phyloP scores from a whole-genome alignment of 2,329 filamentous ascomycete species.

The Furcasterigmium furcatum region DNA sequence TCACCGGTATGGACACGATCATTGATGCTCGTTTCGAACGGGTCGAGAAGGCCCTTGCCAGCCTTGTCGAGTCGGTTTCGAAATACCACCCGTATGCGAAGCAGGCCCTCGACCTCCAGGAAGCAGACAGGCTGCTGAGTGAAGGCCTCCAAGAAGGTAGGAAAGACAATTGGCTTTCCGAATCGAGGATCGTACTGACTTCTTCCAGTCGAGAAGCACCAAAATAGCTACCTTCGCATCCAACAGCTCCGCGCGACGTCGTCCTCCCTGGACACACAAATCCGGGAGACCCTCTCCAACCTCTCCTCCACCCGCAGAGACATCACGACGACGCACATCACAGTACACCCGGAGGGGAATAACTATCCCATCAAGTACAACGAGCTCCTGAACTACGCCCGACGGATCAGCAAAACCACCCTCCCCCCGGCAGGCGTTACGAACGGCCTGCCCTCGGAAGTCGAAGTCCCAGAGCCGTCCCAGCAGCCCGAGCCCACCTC shows the following conservation, averaged over 20 bases:
- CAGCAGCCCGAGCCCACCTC: constrained; percentile 6
- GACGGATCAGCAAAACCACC: constrained; percentile 76
- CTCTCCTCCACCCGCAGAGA: constrained; percentile 73
- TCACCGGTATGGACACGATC: constrained; percentile 58
- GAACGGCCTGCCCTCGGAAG: constrained; percentile 27
- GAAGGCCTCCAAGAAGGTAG: constrained; percentile 63
- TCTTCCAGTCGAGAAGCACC: constrained; percentile 67
- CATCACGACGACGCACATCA: constrained; percentile 60
- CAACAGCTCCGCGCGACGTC: constrained; percentile 65
- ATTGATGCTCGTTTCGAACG: constrained; percentile 63
- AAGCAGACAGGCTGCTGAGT: constrained; percentile 66
- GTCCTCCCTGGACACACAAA: constrained; percentile 64
- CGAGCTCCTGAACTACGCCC: constrained; percentile 74
- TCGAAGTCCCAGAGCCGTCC: not conserved
- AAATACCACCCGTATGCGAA: constrained; percentile 74
- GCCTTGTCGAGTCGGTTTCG: constrained; percentile 74
- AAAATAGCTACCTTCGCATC: constrained; percentile 69
- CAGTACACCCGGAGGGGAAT: constrained; percentile 46
- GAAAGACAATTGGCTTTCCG: not conserved
- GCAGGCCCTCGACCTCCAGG: constrained; percentile 65
- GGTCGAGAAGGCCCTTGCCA: constrained; percentile 63
- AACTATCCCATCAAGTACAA: constrained; percentile 62
- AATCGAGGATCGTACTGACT: no score
- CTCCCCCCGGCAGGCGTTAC: constrained; percentile 60
- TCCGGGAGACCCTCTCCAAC: constrained; percentile 66